Base-by-base conservation (phyloP, 1,139 yeast genomes). In the Kodamaea alishanica region DNA sequence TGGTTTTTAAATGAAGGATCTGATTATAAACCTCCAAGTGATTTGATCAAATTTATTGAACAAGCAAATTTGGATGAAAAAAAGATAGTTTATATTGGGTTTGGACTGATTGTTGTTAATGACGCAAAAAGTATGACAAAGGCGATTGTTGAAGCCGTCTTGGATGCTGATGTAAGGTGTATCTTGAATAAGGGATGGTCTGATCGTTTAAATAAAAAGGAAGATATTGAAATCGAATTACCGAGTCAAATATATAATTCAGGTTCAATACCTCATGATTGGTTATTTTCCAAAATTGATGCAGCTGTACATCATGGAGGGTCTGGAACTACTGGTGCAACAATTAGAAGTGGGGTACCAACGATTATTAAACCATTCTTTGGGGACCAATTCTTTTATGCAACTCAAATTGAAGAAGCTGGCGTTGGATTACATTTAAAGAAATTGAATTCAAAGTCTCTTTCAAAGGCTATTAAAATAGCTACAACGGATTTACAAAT, bases 251-350 rank as follows among this genome's bases (percentile, higher is more conserved):
- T 90, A 2, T 85, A 65, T 55, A 80, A 79, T 47, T 67, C 86
- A 8, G 92, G 92, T 4, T 60, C 82, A 8, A 70, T 87, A 15
- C 96, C 97, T 1, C 98, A 90, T 58, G 96, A 89, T 59, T 92
- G 97, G 97, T 66, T 90, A 32, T 90, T 90, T 61, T 85, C 92
- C 0, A 79, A 77, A 47, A 70, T 92, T 32, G 96, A 90, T 61
- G 97, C 92, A 0, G 96, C 95, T 0, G 96, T 90, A 4, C 98
- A 90, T 55, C 98, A 90, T 60, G 98, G 98, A 28, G 98, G 98
- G 0, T 84, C 96, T 0, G 98, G 98, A 1, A 88, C 97, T 0
- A 89, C 97, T 0, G 98, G 98, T 8, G 96, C 97, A 0, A 76
- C 94, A 2, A 59, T 90, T 40, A 66, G 92, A 45, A 85, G 88